A percentile compares a stretch with the other conserved stretches of the same genome.
Conservation (phyloP, 177 flowering plant species). For the Vitis hybrid region DNA sequence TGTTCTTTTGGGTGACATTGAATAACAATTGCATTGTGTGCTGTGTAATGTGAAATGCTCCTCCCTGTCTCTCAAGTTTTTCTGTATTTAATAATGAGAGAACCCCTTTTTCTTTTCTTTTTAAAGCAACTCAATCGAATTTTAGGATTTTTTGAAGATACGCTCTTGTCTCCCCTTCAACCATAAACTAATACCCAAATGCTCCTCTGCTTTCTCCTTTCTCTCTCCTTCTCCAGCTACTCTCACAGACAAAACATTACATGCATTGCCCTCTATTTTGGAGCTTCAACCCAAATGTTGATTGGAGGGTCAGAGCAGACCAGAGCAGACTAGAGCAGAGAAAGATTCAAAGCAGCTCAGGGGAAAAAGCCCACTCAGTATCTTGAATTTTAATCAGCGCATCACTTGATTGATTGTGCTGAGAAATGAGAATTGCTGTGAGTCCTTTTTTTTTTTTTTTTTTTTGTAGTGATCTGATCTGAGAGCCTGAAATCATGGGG, state of each 20-base stretch:
- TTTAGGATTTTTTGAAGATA: conserved; percentile 71
- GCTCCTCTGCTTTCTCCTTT: not conserved
- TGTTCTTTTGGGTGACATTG: no score
- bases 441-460: no score
- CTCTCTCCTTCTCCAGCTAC: not conserved
- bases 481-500: no score
- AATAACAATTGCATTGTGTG: no score
- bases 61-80: not conserved
- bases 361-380: no score
- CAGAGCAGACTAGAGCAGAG: not conserved
- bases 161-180: conserved; percentile 47
- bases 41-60: not conserved
- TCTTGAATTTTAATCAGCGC: no score
- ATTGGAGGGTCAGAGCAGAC: not conserved
- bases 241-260: not conserved
- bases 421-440: no score
- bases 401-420: no score
- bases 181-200: not conserved
- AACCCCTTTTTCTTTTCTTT: conserved; percentile 14
- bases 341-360: no score
- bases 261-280: not conserved
- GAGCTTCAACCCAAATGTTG: no score
- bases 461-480: no score
- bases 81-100: conserved; percentile 17
- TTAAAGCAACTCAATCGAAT: conserved; percentile 70